phyloP scores from a whole-genome alignment of 306 rosid species.

The Oemleria cerasiformis region DNA sequence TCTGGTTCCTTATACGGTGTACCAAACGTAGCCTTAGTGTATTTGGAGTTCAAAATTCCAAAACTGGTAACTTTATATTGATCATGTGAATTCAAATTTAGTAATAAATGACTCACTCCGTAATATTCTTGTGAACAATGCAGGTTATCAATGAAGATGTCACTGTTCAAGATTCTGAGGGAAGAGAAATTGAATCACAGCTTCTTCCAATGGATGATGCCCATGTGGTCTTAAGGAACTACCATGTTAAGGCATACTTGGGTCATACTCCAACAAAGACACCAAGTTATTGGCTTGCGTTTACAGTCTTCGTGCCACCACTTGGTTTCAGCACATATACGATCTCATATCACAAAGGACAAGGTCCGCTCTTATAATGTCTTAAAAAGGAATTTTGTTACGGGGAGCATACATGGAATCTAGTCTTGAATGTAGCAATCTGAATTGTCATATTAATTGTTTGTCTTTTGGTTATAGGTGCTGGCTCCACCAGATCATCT shows the following conservation, averaged over 20 bases:
- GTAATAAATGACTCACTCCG: neutral
- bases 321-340: constrained; percentile 54
- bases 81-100: neutral
- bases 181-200: constrained; percentile 48
- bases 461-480: constrained; percentile 44
- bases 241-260: constrained; percentile 47
- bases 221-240: constrained; percentile 33
- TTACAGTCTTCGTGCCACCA: constrained; percentile 50
- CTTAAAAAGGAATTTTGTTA: neutral
- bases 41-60: neutral
- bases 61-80: neutral
- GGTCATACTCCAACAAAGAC: constrained; percentile 38
- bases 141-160: constrained; percentile 46
- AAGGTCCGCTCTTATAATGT: constrained; percentile 30
- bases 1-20: no score
- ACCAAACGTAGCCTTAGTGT: no score
- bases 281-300: constrained; percentile 52
- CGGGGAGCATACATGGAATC: neutral
- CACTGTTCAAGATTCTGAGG: constrained; percentile 45
- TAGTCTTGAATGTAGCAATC: constrained; percentile 21
- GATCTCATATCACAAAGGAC: constrained; percentile 32
- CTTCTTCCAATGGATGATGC: constrained; percentile 41
- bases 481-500: constrained; percentile 52
- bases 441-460: constrained; percentile 19
- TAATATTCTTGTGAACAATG: neutral